Percentiles rank a stretch among this genome's conserved stretches.
phyloP scores from a whole-genome alignment of 805 yeast genomes.

The Blastobotrys mokoenaii region DNA sequence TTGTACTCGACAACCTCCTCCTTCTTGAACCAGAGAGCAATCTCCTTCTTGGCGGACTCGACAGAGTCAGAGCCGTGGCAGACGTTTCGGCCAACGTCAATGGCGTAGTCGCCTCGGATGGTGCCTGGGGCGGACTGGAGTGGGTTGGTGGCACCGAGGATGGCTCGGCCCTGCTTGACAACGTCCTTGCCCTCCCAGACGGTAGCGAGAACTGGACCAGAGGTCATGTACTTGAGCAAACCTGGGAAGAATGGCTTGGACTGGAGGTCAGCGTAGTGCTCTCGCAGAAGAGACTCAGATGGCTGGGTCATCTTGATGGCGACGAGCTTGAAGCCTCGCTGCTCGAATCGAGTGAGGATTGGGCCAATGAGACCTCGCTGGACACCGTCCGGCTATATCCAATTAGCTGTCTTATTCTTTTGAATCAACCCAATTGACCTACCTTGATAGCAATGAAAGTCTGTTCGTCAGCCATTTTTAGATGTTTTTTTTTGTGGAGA shows the following conservation, averaged over 20 bases:
- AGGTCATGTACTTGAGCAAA: slow-evolving; percentile 88
- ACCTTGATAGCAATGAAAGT: slow-evolving; percentile 35
- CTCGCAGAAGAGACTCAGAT: slow-evolving; percentile 75
- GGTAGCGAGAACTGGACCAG: slow-evolving; percentile 98
- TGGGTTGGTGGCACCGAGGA: slow-evolving; percentile 99
- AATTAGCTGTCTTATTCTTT: neutral
- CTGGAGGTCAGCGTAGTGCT: slow-evolving; percentile 94
- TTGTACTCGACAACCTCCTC: slow-evolving; percentile 93
- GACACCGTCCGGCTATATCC: slow-evolving; percentile 88
- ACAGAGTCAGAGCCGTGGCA: slow-evolving; percentile 99
- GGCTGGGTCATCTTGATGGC: slow-evolving; percentile 89
- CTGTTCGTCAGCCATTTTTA: slow-evolving; percentile 24
- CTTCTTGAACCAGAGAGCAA: slow-evolving; percentile 93
- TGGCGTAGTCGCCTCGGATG: slow-evolving; percentile 98
- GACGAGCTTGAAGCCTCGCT: slow-evolving; percentile 95
- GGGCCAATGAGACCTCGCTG: slow-evolving; percentile 94
- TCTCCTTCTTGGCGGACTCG: slow-evolving; percentile 94
- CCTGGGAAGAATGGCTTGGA: slow-evolving; percentile 98
- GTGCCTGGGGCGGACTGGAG: slow-evolving; percentile 97
- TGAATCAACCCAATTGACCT: slow-evolving; percentile 8
- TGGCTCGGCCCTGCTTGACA: slow-evolving; percentile 96
- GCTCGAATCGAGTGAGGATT: slow-evolving; percentile 88
- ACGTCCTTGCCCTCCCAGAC: slow-evolving; percentile 99
- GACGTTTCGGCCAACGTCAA: slow-evolving; percentile 99
- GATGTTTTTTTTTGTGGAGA: slow-evolving; percentile 1